Evolutionary conservation across 495 filamentous ascomycete species (phyloP).

Genomic region (Pseudomonodictys pantanalensis): DNA sequence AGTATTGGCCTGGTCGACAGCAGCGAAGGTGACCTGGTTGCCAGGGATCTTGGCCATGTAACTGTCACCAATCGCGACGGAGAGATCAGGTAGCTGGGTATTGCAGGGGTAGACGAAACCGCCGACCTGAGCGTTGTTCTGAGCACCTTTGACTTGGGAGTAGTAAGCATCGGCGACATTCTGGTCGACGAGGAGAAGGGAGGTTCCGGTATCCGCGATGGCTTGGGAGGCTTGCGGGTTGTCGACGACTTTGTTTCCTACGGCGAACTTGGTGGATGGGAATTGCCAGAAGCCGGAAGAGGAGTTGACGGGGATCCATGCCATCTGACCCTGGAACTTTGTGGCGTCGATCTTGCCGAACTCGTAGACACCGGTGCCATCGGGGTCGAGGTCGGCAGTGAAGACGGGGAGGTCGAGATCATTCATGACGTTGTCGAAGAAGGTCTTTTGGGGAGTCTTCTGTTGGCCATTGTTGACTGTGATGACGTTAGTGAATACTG

Average conservation of each 20-base stretch:
- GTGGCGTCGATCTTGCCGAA: slow-evolving; percentile 68
- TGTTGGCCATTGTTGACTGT: slow-evolving; percentile 55
- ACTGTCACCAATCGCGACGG: slow-evolving; percentile 59
- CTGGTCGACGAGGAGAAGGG: slow-evolving; percentile 42
- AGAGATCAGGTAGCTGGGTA: slow-evolving; percentile 60
- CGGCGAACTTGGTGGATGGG: slow-evolving; percentile 54
- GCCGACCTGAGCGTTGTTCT: slow-evolving; percentile 47
- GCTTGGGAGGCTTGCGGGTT: slow-evolving; percentile 37
- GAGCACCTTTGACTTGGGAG: slow-evolving; percentile 55
- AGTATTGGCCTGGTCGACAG: slow-evolving; percentile 47
- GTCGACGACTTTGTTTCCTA: slow-evolving; percentile 46
- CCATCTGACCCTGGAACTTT: slow-evolving; percentile 63
- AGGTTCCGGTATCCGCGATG: slow-evolving; percentile 48
- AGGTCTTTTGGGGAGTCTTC: slow-evolving; percentile 62
- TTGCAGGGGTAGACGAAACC: slow-evolving; percentile 68
- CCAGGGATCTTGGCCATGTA: slow-evolving; percentile 66
- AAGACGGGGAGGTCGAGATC: slow-evolving; percentile 67
- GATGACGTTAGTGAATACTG: neutral
- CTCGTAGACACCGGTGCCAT: slow-evolving; percentile 65
- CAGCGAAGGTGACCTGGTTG: slow-evolving; percentile 61
- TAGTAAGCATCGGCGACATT: slow-evolving; percentile 50
- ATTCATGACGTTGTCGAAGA: slow-evolving; percentile 72
- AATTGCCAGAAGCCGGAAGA: slow-evolving; percentile 76
- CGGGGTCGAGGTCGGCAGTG: slow-evolving; percentile 64
- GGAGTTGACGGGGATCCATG: slow-evolving; percentile 62